Evolutionary conservation across 345 rosid genomes (phyloP).

Genomic region (Punica granatum): DNA sequence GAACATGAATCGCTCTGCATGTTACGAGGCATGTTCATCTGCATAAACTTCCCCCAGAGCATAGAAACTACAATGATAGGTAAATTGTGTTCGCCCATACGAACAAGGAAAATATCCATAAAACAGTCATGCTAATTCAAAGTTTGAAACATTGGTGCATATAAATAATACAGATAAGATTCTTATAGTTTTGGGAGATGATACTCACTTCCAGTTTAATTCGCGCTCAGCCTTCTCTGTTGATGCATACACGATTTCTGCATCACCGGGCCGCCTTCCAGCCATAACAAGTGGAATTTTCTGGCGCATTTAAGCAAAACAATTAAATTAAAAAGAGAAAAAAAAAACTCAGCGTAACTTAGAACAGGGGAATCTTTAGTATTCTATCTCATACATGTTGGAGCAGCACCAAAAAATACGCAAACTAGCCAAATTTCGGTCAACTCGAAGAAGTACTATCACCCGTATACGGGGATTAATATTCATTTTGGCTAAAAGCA

Average conservation of each 20-base stretch:
- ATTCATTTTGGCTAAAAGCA: not conserved
- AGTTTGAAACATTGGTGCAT: not conserved
- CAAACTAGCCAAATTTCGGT: not conserved
- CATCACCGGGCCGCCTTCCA: slow-evolving; percentile 81
- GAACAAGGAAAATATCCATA: too few relatives aligned
- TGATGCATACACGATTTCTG: slow-evolving; percentile 84
- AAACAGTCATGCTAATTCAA: not conserved
- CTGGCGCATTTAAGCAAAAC: slow-evolving; percentile 25
- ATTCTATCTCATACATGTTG: not conserved
- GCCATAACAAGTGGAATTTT: slow-evolving; percentile 66
- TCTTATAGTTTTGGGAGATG: not conserved
- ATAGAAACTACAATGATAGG: too few relatives aligned
- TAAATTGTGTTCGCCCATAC: too few relatives aligned
- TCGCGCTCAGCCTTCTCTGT: slow-evolving; percentile 68
- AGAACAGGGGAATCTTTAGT: not conserved
- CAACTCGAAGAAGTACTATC: not conserved
- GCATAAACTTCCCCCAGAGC: too few relatives aligned
- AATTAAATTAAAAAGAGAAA: not conserved
- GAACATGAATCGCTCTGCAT: not conserved
- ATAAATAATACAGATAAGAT: too few relatives aligned
- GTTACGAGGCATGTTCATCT: not conserved
- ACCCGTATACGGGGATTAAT: not conserved
- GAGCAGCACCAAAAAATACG: not conserved
- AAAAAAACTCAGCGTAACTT: not conserved
- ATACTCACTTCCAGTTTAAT: slow-evolving; percentile 87